Conservation (phyloP, 1,284 basidiomycete species). For the Tylopilus sp. region DNA sequence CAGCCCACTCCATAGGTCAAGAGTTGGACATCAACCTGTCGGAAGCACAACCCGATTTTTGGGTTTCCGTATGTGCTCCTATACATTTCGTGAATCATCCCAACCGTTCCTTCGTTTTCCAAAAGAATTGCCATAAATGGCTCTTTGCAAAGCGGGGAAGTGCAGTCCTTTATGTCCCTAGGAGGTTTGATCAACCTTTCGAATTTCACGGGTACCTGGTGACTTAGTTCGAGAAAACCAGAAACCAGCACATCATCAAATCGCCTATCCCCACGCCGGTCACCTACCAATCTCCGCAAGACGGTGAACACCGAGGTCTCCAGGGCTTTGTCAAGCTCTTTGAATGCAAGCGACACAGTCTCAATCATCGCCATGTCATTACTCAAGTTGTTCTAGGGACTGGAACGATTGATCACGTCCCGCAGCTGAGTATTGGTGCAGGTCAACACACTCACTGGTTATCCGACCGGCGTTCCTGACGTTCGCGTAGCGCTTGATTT, state of each 20-base stretch:
- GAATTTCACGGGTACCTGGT: background rate
- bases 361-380: conserved; percentile 1
- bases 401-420: conserved; percentile 61
- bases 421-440: conserved; percentile 51
- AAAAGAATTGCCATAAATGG: conserved; percentile 84
- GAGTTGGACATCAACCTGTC: conserved; percentile 59
- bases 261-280: conserved; percentile 73
- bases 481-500: conserved; percentile 63
- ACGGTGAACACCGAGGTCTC: conserved; percentile 31
- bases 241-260: conserved; percentile 74
- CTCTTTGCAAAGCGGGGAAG: conserved; percentile 68
- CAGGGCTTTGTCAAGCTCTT: conserved; percentile 56
- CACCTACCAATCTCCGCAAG: conserved; percentile 47
- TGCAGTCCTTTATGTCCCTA: conserved; percentile 76
- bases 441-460: conserved; percentile 39
- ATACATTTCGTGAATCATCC: background rate
- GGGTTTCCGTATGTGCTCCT: conserved; percentile 57
- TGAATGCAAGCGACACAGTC: conserved; percentile 43
- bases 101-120: background rate
- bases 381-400: conserved; percentile 48
- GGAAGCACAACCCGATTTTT: conserved; percentile 69
- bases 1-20: conserved; percentile 79
- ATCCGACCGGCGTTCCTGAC: conserved; percentile 15
- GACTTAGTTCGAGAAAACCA: conserved; percentile 2
- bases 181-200: conserved; percentile 45